Percentiles rank a stretch among this genome's conserved stretches.
Evolutionary conservation across 208 protist genomes (phyloP).

Genomic region (Leishmania turanica): DNA sequence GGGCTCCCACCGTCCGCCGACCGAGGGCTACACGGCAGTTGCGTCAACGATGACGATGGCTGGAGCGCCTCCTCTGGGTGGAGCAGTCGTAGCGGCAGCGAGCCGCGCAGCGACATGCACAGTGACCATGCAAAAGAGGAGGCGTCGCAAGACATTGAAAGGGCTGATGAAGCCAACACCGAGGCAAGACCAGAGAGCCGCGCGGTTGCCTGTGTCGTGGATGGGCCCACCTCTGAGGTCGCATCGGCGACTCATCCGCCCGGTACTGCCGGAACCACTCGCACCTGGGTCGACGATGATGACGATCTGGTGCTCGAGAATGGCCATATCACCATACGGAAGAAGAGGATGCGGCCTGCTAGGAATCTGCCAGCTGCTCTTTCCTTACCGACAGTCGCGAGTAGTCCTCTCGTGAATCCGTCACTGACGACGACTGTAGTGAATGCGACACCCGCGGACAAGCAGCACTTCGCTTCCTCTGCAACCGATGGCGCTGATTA

Average conservation of each 20-base stretch:
- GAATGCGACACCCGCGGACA: background rate
- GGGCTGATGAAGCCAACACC: background rate
- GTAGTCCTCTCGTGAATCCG: conserved; percentile 4
- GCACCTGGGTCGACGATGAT: conserved; percentile 32
- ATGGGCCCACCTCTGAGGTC: background rate
- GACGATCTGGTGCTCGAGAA: conserved; percentile 31
- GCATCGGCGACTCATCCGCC: background rate
- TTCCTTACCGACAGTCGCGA: conserved; percentile 20
- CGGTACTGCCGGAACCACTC: background rate
- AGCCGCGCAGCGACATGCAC: background rate
- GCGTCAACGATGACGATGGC: conserved; percentile 19
- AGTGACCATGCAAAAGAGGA: background rate
- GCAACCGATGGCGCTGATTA: background rate
- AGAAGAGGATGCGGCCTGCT: conserved; percentile 9
- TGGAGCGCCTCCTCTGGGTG: conserved; percentile 31
- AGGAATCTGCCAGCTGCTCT: conserved; percentile 12
- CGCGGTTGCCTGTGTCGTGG: background rate
- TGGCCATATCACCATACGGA: conserved; percentile 22
- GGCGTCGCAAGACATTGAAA: background rate
- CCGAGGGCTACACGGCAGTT: background rate
- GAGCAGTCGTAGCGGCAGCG: conserved; percentile 26
- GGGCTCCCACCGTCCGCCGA: background rate
- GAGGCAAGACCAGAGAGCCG: background rate
- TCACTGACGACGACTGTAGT: background rate
- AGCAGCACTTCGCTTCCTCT: background rate